A percentile compares a stretch with the other conserved stretches of the same genome.
These are phyloP conservation scores for Aristolochia contorta DNA, from an alignment of 164 flowering plant species.

Conservation along the genomic window DNA sequence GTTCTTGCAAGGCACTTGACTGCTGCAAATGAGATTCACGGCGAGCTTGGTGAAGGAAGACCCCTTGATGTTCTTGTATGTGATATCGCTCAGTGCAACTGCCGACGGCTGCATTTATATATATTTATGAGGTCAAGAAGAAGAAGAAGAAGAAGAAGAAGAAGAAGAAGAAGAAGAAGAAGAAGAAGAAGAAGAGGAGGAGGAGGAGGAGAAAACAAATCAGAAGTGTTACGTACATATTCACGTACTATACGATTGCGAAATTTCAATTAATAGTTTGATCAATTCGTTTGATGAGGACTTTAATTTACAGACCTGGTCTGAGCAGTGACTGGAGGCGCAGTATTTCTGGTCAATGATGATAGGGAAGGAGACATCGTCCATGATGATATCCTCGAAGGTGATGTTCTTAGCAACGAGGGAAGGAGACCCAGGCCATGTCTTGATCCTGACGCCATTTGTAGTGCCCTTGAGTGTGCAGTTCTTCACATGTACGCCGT, in stretches of 20 bases:
- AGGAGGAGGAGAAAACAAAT: too few relatives aligned
- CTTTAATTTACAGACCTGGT: constrained; percentile 4
- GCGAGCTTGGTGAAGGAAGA: constrained; percentile 22
- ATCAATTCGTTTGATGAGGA: too few relatives aligned
- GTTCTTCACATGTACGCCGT: constrained; percentile 17
- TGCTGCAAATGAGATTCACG: constrained; percentile 27
- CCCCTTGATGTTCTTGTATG: constrained; percentile 30
- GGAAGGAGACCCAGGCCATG: constrained; percentile 23
- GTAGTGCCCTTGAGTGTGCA: constrained; percentile 24
- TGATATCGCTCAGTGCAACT: constrained; percentile 26
- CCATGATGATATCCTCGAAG: constrained; percentile 22
- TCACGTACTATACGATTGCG: too few relatives aligned
- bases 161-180: too few relatives aligned
- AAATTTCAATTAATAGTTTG: too few relatives aligned
- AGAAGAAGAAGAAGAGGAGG: too few relatives aligned
- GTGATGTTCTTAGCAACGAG: constrained; percentile 20
- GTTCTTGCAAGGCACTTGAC: constrained; percentile 24
- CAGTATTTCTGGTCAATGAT: constrained; percentile 34
- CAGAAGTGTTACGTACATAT: too few relatives aligned
- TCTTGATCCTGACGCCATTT: constrained; percentile 31
- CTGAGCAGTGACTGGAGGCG: constrained; percentile 10
- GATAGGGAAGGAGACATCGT: constrained; percentile 28
- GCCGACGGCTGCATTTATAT: constrained; percentile 29
- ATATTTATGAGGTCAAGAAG: too few relatives aligned
- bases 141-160: too few relatives aligned